Conservation (phyloP, 2,329 filamentous ascomycete species). For the Aspergillus ochraceus region DNA sequence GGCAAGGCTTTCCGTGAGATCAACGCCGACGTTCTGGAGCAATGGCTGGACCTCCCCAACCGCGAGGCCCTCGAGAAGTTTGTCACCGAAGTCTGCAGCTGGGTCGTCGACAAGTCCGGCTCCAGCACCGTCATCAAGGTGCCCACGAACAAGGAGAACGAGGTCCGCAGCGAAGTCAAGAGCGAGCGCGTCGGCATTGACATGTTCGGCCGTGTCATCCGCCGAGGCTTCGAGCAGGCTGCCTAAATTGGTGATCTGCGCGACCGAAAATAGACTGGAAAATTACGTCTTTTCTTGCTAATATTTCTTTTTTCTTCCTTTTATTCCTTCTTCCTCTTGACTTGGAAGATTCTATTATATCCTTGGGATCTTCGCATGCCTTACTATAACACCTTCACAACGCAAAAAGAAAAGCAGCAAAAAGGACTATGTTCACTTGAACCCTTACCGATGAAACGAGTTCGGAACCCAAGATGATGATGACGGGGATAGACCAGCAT, state of each 20-base stretch:
- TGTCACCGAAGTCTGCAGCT: constrained; percentile 80
- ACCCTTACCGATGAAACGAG: constrained; percentile 12
- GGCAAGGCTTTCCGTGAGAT: constrained; percentile 78
- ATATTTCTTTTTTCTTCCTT: constrained; percentile 10
- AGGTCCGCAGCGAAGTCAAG: constrained; percentile 93
- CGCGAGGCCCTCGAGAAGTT: constrained; percentile 72
- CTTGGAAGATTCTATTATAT: constrained; percentile 1
- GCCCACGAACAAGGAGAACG: constrained; percentile 93
- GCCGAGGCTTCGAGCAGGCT: constrained; percentile 82
- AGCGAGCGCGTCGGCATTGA: constrained; percentile 77
- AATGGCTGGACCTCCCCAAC: constrained; percentile 70
- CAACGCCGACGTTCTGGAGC: constrained; percentile 65
- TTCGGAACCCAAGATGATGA: constrained; percentile 20
- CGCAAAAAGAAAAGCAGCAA: constrained; percentile 1
- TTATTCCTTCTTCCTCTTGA: background rate
- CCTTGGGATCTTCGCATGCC: constrained; percentile 4
- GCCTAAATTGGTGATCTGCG: constrained; percentile 46
- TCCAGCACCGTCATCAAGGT: constrained; percentile 62
- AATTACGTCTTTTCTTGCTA: constrained; percentile 15
- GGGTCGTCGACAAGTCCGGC: constrained; percentile 66
- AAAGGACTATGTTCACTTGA: constrained; percentile 9
- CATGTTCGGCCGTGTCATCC: constrained; percentile 64
- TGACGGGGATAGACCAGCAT: constrained; percentile 21
- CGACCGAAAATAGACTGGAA: background rate
- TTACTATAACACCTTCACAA: background rate